Evolutionary conservation across 1,284 basidiomycete species (phyloP).

Genomic region (Heterobasidion irregulare): DNA sequence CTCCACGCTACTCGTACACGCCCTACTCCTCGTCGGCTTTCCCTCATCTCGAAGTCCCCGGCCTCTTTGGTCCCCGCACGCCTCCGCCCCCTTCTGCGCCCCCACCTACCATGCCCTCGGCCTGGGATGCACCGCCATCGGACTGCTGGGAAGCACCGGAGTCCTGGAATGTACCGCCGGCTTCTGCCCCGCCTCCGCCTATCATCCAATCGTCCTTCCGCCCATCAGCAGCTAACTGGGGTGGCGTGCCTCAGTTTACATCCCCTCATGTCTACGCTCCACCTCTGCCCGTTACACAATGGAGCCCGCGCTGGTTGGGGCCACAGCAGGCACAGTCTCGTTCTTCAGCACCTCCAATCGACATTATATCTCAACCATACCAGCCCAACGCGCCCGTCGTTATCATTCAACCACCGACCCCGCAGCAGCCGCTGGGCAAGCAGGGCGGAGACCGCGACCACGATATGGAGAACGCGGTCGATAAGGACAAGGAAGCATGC

Average conservation of each 20-base stretch:
- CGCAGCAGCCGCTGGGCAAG: not conserved
- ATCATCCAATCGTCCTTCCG: not conserved
- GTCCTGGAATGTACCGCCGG: too few species aligned
- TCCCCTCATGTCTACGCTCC: not conserved
- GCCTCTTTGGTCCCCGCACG: not conserved
- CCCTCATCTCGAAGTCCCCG: too few species aligned
- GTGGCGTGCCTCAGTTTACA: not conserved
- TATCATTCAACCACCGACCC: not conserved
- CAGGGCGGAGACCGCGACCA: not conserved
- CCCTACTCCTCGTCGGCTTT: too few species aligned
- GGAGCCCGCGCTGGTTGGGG: not conserved
- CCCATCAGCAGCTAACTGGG: not conserved
- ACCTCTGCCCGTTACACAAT: not conserved
- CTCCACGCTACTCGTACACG: not conserved
- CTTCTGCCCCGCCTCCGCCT: too few species aligned
- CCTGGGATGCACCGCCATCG: too few species aligned
- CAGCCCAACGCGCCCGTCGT: not conserved
- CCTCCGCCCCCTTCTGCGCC: too few species aligned
- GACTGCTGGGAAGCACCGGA: too few species aligned
- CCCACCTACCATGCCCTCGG: not conserved
- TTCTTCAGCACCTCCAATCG: not conserved
- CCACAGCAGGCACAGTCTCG: not conserved
- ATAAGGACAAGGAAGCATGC: conserved; percentile 21
- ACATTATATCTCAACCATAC: not conserved
- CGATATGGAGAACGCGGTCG: not conserved